Base-by-base conservation (phyloP, 257 asterid genomes). In the Solanum paucissectum region DNA sequence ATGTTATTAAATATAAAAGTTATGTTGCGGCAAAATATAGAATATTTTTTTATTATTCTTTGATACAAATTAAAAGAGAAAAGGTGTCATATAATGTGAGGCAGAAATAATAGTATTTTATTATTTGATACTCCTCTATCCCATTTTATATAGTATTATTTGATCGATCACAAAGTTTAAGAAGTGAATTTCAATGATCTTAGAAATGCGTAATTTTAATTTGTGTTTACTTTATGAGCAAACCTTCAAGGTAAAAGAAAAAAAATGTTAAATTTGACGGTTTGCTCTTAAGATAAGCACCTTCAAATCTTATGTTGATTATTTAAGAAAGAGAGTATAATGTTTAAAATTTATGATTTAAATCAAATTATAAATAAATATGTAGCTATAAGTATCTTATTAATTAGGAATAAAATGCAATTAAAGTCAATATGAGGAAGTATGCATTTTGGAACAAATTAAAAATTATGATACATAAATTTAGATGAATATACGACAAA, bases 401-500 rank as follows among this genome's bases (percentile, higher is more conserved):
- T 23, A 62, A 9, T 64, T 23, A 62, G 68, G n/a, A 21, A 62
- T 23, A 62, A 21, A 21, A 62, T 9, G 3, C 60, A 49, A 49
- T 14, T 49, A 49, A 49, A 49, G 12, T 23, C 14, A 2, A n/a
- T 23, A n/a, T n/a, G 12, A 62, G 27, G 32, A n/a, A 62, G 29
- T n/a, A 62, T n/a, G 16, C 14, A 62, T n/a, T 62, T 62, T n/a
- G 32, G 7, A 62, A 62, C 7, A 62, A n/a, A 62, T 5, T 9
- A 62, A 62, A 62, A 62, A n/a, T 0, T 0, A n/a, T 62, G 16
- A 1, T 14, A 9, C 32, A 62, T 62, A 62, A n/a, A 62, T 62
- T 62, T 4, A 9, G 16, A 62, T 0, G 33, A 62, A n/a, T 10
- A 64, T 64, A n/a, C 10, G 0, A 6, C 1, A 55, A 6, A 0